Evolutionary conservation across 306 rosid genomes (phyloP).

Genomic region (Erythrophleum fordii): DNA sequence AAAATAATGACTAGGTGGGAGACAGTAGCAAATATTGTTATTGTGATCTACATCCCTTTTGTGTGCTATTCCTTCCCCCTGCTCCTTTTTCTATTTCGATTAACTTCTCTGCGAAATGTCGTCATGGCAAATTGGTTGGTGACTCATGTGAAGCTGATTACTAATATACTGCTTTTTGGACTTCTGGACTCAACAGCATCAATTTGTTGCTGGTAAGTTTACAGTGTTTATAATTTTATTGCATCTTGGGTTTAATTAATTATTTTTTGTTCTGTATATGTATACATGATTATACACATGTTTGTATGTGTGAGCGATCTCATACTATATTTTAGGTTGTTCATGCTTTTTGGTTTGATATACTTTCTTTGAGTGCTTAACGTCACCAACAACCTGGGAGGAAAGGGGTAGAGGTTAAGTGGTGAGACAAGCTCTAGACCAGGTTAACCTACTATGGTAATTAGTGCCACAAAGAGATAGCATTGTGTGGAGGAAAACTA

Average conservation of each 20-base stretch:
- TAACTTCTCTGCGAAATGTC: slow-evolving; percentile 44
- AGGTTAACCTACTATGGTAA: neutral
- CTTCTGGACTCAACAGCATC: slow-evolving; percentile 78
- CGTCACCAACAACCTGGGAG: slow-evolving; percentile 1
- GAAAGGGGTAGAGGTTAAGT: slow-evolving; percentile 14
- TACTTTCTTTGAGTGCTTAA: slow-evolving; percentile 6
- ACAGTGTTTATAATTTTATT: slow-evolving; percentile 26
- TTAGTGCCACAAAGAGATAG: neutral
- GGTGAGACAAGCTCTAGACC: slow-evolving; percentile 14
- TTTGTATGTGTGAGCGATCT: neutral
- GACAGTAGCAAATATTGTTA: neutral
- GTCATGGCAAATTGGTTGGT: slow-evolving; percentile 49
- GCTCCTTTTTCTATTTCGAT: slow-evolving; percentile 24
- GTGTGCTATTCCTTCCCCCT: slow-evolving; percentile 13
- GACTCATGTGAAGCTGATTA: slow-evolving; percentile 45
- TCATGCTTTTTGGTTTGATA: neutral
- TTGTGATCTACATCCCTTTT: neutral
- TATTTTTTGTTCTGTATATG: neutral
- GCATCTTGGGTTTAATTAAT: neutral
- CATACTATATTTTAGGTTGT: neutral
- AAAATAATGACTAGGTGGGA: slow-evolving; percentile 1
- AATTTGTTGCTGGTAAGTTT: slow-evolving; percentile 97
- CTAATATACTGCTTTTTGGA: slow-evolving; percentile 50
- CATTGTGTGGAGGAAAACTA: neutral
- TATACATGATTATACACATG: neutral